These are phyloP conservation scores for Tulasnella sp. DNA, from an alignment of 768 basidiomycete species.

Conservation along the genomic window DNA sequence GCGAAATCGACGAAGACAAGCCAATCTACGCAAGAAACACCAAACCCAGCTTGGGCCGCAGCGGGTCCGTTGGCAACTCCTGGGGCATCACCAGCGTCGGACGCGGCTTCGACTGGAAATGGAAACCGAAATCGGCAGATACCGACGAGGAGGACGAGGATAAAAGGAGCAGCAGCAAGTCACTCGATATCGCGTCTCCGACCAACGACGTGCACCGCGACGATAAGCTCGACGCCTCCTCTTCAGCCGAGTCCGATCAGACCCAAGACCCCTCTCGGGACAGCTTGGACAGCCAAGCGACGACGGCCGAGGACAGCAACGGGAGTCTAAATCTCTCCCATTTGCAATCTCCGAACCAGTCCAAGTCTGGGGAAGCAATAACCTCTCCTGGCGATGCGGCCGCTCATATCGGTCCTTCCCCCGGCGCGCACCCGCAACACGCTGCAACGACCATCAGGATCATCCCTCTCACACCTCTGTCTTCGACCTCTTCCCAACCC, in stretches of 20 bases:
- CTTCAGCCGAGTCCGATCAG: slow-evolving; percentile 1
- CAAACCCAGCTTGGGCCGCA: background rate
- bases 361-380: background rate
- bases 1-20: slow-evolving; percentile 27
- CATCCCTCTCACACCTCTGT: slow-evolving; percentile 12
- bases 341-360: background rate
- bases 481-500: background rate
- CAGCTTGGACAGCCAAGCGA: slow-evolving; percentile 37
- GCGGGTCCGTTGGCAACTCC: slow-evolving; percentile 43
- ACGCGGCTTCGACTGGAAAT: slow-evolving; percentile 73
- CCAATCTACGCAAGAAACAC: slow-evolving; percentile 2
- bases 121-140: slow-evolving; percentile 41
- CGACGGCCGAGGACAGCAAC: background rate
- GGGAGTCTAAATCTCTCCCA: background rate
- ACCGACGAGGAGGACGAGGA: slow-evolving; percentile 26
- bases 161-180: slow-evolving; percentile 22
- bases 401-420: slow-evolving; percentile 9
- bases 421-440: slow-evolving; percentile 13
- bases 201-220: slow-evolving; percentile 8
- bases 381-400: background rate
- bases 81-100: slow-evolving; percentile 86
- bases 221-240: background rate
- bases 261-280: slow-evolving; percentile 2
- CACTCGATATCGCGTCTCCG: background rate
- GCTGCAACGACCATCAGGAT: background rate